Conservation (phyloP, 2,329 filamentous ascomycete genomes). For the Fusarium acutatum region DNA sequence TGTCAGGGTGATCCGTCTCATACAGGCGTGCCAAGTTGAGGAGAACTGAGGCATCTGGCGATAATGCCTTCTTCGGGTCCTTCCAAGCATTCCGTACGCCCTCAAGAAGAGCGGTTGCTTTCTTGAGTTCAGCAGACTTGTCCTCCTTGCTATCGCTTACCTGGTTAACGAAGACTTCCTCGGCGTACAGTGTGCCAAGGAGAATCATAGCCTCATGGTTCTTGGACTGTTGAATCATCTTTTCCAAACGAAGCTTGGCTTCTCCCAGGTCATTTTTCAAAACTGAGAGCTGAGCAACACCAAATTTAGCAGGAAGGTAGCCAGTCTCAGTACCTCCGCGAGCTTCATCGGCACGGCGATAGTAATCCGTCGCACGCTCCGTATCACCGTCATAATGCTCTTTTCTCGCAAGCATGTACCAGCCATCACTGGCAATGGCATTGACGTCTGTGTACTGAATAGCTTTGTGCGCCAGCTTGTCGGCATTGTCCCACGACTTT, state of each 20-base stretch:
- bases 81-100: constrained; percentile 89
- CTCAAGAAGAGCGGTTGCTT: constrained; percentile 86
- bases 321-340: constrained; percentile 90
- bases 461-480: constrained; percentile 87
- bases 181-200: constrained; percentile 89
- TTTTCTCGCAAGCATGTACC: constrained; percentile 93
- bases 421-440: constrained; percentile 95
- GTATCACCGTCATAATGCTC: constrained; percentile 84
- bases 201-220: constrained; percentile 90
- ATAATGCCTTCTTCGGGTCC: constrained; percentile 84
- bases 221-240: constrained; percentile 88
- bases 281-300: constrained; percentile 87
- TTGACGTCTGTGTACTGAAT: constrained; percentile 97
- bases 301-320: constrained; percentile 94
- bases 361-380: constrained; percentile 82
- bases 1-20: constrained; percentile 85
- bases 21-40: constrained; percentile 93
- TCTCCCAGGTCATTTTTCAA: constrained; percentile 85
- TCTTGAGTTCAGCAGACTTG: constrained; percentile 83
- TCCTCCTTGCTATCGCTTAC: constrained; percentile 80
- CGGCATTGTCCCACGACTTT: constrained; percentile 82
- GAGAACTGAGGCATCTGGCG: constrained; percentile 85
- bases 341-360: constrained; percentile 89
- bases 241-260: constrained; percentile 92
- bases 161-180: constrained; percentile 88